Percentiles rank a stretch among this genome's conserved stretches.
phyloP scores from a whole-genome alignment of 2,329 filamentous ascomycete genomes.

The Clonostachys byssicola region DNA sequence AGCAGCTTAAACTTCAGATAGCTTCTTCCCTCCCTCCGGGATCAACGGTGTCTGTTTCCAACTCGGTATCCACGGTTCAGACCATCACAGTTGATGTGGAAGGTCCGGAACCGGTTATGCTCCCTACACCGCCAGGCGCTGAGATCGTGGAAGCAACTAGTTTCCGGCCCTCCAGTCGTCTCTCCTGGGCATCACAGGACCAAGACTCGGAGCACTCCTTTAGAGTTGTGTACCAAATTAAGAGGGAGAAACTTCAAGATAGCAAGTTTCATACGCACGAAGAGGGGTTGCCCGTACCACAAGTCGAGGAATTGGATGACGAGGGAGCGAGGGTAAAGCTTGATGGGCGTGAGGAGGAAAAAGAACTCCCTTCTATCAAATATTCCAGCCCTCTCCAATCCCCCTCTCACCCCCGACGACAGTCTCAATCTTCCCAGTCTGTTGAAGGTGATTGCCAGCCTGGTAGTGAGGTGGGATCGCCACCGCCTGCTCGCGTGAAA shows the following conservation, averaged over 20 bases:
- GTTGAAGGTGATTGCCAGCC: no score
- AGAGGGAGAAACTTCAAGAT: slow-evolving; percentile 42
- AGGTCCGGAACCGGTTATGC: slow-evolving; percentile 41
- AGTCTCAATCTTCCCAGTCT: no score
- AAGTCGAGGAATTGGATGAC: slow-evolving; percentile 17
- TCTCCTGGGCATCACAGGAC: slow-evolving; percentile 3
- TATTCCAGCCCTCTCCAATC: neutral
- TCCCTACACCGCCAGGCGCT: slow-evolving; percentile 53
- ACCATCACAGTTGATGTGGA: slow-evolving; percentile 62
- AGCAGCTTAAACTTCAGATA: slow-evolving; percentile 47
- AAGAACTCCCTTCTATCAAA: no score
- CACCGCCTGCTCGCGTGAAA: no score
- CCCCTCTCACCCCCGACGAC: no score
- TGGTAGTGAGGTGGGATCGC: no score
- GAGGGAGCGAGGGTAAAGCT: slow-evolving; percentile 4
- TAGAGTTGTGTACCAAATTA: slow-evolving; percentile 56
- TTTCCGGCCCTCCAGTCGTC: slow-evolving; percentile 2
- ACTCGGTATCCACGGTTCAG: slow-evolving; percentile 54
- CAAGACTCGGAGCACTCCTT: slow-evolving; percentile 21
- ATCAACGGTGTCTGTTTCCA: slow-evolving; percentile 56
- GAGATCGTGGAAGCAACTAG: slow-evolving; percentile 53
- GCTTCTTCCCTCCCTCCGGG: slow-evolving; percentile 48
- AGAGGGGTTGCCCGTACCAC: slow-evolving; percentile 10
- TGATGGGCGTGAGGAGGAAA: no score
- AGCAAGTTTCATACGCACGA: slow-evolving; percentile 30